phyloP scores from a whole-genome alignment of 257 asterid genomes.

The Jaltomata sinuosa region DNA sequence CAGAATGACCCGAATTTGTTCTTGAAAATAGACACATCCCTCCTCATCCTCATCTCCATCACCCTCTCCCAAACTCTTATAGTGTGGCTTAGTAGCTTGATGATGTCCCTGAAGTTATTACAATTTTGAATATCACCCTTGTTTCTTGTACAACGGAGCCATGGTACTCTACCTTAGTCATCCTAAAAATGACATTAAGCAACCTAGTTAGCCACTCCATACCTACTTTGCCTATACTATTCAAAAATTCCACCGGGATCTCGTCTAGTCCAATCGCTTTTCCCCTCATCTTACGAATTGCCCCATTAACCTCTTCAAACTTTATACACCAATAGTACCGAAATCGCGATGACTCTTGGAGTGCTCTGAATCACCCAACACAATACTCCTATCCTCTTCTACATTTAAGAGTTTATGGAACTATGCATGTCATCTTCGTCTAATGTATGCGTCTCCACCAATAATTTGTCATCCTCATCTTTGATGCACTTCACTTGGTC shows the following conservation, averaged over 20 bases:
- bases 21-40: neutral
- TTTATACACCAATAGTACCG: neutral
- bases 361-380: neutral
- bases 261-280: neutral
- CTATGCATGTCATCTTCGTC: neutral
- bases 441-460: no score
- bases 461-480: no score
- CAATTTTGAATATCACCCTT: neutral
- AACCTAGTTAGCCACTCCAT: neutral
- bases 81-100: neutral
- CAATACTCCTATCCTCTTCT: neutral
- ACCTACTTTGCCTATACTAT: neutral
- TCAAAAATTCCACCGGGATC: neutral
- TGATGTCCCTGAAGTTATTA: neutral
- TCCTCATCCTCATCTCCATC: neutral
- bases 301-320: neutral
- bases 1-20: neutral
- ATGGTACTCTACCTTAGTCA: neutral
- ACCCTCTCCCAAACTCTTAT: neutral
- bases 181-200: neutral
- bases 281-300: neutral
- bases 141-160: neutral
- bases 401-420: neutral
- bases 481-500: neutral
- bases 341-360: neutral